Conservation (phyloP, 805 yeast species). For the Jamesozyma jinghongensis region DNA sequence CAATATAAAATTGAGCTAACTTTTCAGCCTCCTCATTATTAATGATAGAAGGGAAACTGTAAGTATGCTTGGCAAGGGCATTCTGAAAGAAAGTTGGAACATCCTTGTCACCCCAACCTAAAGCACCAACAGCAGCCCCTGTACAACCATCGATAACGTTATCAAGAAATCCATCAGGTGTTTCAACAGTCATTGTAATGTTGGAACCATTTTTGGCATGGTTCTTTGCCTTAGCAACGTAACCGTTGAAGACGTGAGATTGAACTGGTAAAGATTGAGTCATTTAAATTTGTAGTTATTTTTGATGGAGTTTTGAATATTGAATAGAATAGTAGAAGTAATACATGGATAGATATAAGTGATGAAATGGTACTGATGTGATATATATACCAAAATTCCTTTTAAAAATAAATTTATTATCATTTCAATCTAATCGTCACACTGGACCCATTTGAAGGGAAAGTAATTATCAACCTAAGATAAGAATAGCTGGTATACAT, state of each 20-base stretch:
- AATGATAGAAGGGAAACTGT: conserved; percentile 30
- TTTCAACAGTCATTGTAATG: conserved; percentile 33
- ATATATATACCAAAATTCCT: too few species aligned
- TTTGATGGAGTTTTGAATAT: too few species aligned
- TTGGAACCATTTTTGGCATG: conserved; percentile 39
- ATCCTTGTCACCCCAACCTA: conserved; percentile 37
- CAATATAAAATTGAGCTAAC: conserved; percentile 35
- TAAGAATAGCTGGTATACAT: too few species aligned
- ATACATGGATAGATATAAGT: too few species aligned
- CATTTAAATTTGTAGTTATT: conserved; percentile 2
- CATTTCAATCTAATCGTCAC: too few species aligned
- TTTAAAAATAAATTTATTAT: too few species aligned
- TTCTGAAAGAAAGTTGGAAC: conserved; percentile 31
- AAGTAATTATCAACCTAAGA: too few species aligned
- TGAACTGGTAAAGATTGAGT: conserved; percentile 8
- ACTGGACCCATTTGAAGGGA: too few species aligned
- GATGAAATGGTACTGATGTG: too few species aligned
- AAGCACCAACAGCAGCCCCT: conserved; percentile 47
- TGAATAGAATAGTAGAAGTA: too few species aligned
- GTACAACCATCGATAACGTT: conserved; percentile 37
- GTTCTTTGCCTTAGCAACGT: conserved; percentile 32
- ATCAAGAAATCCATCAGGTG: conserved; percentile 31
- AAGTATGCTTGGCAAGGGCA: conserved; percentile 32
- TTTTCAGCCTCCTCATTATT: conserved; percentile 36
- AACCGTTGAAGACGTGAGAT: conserved; percentile 38